Percentiles rank a stretch among this genome's conserved stretches.
Evolutionary conservation across 2,329 filamentous ascomycete species (phyloP).

Genomic region (Xylariaceae sp.): DNA sequence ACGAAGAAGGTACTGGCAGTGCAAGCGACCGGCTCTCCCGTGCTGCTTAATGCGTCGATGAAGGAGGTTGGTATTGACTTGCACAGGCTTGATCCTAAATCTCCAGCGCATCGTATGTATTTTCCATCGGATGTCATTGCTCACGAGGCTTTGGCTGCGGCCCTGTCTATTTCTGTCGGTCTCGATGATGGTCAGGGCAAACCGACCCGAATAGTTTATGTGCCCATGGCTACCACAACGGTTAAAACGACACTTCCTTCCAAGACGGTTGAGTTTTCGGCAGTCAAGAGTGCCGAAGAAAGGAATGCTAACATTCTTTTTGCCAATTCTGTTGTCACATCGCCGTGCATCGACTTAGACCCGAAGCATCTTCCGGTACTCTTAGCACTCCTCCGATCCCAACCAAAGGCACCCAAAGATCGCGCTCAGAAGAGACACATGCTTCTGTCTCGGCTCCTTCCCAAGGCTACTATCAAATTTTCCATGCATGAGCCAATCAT

Average conservation of each 20-base stretch:
- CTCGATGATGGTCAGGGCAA: constrained; percentile 85
- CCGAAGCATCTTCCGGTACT: constrained; percentile 86
- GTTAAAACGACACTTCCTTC: constrained; percentile 91
- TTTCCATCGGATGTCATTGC: constrained; percentile 89
- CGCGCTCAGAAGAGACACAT: constrained; percentile 52
- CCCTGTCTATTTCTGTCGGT: constrained; percentile 85
- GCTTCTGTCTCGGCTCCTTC: constrained; percentile 82
- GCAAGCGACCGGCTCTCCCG: constrained; percentile 60
- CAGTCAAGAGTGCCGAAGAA: constrained; percentile 68
- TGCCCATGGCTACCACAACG: constrained; percentile 95
- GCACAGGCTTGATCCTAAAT: constrained; percentile 84
- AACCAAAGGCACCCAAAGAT: constrained; percentile 38
- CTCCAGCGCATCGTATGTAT: constrained; percentile 96
- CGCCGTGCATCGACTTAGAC: constrained; percentile 87
- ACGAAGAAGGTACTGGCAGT: constrained; percentile 71
- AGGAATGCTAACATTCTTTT: constrained; percentile 95
- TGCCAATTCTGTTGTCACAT: constrained; percentile 92
- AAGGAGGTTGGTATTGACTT: constrained; percentile 95
- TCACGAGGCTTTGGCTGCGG: constrained; percentile 88
- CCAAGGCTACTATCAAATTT: constrained; percentile 90
- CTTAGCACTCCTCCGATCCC: constrained; percentile 65
- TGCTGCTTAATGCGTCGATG: constrained; percentile 83
- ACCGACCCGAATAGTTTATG: constrained; percentile 81
- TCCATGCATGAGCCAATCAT: constrained; percentile 95
- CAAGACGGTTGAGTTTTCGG: constrained; percentile 79